Evolutionary conservation across 2,329 filamentous ascomycete genomes (phyloP).

Genomic region (Xylaria sp.): DNA sequence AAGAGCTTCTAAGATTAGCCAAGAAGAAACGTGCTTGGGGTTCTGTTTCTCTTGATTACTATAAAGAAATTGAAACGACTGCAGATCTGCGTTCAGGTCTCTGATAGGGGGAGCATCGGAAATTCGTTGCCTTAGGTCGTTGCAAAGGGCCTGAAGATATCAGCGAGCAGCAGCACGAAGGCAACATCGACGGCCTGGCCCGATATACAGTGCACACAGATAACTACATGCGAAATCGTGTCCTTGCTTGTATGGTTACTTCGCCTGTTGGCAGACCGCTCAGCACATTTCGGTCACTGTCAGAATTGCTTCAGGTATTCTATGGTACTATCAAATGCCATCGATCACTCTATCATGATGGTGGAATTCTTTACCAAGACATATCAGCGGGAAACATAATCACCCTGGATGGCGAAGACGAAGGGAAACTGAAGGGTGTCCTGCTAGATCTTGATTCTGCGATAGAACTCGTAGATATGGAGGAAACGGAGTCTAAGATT

Average conservation of each 20-base stretch:
- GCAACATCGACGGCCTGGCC: slow-evolving; percentile 15
- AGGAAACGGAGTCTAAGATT: neutral
- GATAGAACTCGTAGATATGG: neutral
- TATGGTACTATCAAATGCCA: slow-evolving; percentile 34
- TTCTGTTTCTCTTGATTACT: slow-evolving; percentile 39
- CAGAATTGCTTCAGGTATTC: slow-evolving; percentile 33
- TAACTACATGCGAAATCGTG: slow-evolving; percentile 30
- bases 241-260: slow-evolving; percentile 33
- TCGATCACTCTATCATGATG: slow-evolving; percentile 32
- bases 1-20: slow-evolving; percentile 41
- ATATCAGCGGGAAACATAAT: slow-evolving; percentile 32
- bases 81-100: slow-evolving; percentile 36
- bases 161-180: slow-evolving; percentile 6
- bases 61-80: slow-evolving; percentile 34
- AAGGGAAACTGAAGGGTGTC: slow-evolving; percentile 35
- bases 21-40: slow-evolving; percentile 39
- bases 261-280: slow-evolving; percentile 35
- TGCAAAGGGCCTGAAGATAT: slow-evolving; percentile 8
- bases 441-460: neutral
- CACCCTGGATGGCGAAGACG: slow-evolving; percentile 12
- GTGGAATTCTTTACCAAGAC: slow-evolving; percentile 35
- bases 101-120: slow-evolving; percentile 31
- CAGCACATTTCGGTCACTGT: slow-evolving; percentile 26
- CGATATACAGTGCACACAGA: slow-evolving; percentile 31
- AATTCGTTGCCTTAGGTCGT: slow-evolving; percentile 20